A percentile compares a stretch with the other conserved stretches of the same genome.
Conservation (phyloP, 768 basidiomycete genomes). For the Leccinum longicurvipes region DNA sequence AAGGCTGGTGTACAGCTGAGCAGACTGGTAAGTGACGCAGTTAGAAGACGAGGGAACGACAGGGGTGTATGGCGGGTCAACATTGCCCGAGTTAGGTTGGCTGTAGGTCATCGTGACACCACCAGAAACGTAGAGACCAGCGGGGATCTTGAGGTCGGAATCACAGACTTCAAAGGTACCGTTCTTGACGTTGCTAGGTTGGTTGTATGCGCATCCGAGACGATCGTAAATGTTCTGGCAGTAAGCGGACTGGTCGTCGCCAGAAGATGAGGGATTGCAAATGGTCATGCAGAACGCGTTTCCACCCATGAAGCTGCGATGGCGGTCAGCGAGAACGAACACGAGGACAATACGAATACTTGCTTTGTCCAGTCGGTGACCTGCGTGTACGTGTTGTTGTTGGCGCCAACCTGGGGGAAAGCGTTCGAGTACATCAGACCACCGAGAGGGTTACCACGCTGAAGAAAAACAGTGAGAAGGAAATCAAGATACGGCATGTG, state of each 20-base stretch:
- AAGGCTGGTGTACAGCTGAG: slow-evolving; percentile 34
- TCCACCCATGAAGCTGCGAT: slow-evolving; percentile 60
- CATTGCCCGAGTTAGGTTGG: slow-evolving; percentile 37
- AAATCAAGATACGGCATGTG: slow-evolving; percentile 6
- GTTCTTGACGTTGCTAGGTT: slow-evolving; percentile 57
- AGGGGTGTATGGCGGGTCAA: slow-evolving; percentile 40
- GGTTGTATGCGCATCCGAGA: slow-evolving; percentile 72
- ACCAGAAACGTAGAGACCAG: slow-evolving; percentile 45
- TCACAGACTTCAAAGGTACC: slow-evolving; percentile 64
- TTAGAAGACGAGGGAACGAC: slow-evolving; percentile 41
- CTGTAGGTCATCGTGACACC: slow-evolving; percentile 43
- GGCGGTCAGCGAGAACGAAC: not conserved
- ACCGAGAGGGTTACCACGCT: slow-evolving; percentile 82
- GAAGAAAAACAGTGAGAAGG: slow-evolving; percentile 6
- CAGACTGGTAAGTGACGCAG: slow-evolving; percentile 38
- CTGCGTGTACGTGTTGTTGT: slow-evolving; percentile 47
- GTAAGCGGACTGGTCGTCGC: slow-evolving; percentile 38
- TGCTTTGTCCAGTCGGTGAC: slow-evolving; percentile 66
- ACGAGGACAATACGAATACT: slow-evolving; percentile 15
- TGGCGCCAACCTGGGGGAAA: slow-evolving; percentile 39
- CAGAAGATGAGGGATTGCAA: slow-evolving; percentile 53
- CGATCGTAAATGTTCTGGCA: slow-evolving; percentile 75
- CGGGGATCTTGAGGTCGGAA: slow-evolving; percentile 59
- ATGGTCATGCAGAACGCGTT: slow-evolving; percentile 64
- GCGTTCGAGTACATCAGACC: slow-evolving; percentile 63